Conservation (phyloP, 371 early-diverging fungal species). For the Circinella umbellata region DNA sequence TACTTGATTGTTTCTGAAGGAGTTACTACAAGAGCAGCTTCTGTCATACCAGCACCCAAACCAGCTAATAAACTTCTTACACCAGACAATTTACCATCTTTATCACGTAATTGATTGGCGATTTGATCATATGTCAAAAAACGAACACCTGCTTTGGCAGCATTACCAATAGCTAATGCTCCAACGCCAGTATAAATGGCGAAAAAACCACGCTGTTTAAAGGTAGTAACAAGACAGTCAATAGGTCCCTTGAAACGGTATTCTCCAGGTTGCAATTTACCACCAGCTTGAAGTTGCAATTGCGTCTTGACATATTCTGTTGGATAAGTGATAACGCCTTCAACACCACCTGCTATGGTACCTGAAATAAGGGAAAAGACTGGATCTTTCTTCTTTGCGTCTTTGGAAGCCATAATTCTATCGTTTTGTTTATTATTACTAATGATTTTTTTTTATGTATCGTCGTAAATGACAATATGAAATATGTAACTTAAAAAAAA, state of each 20-base stretch:
- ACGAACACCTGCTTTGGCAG: conserved; percentile 90
- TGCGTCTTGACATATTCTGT: conserved; percentile 95
- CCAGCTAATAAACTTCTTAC: conserved; percentile 80
- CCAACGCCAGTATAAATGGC: conserved; percentile 36
- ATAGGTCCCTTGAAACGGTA: conserved; percentile 78
- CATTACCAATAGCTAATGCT: conserved; percentile 87
- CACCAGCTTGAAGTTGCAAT: conserved; percentile 82
- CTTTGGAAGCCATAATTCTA: conserved; percentile 4
- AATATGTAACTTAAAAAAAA: not conserved
- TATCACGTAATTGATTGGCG: conserved; percentile 71
- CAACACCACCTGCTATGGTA: conserved; percentile 86
- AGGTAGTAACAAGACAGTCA: conserved; percentile 73
- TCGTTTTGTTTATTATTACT: not conserved
- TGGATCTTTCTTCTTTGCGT: conserved; percentile 34
- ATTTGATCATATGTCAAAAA: conserved; percentile 90
- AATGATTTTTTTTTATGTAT: not conserved
- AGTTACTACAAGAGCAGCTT: conserved; percentile 86
- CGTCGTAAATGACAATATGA: not conserved
- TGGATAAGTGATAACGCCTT: conserved; percentile 88
- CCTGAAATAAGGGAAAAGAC: conserved; percentile 77
- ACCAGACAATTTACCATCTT: conserved; percentile 72
- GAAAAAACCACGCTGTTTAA: conserved; percentile 37
- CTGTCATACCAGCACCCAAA: conserved; percentile 88
- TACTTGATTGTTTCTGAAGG: conserved; percentile 94
- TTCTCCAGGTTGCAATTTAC: conserved; percentile 48